phyloP scores from a whole-genome alignment of 2,329 filamentous ascomycete species.

The Neoarthrinium moseri region DNA sequence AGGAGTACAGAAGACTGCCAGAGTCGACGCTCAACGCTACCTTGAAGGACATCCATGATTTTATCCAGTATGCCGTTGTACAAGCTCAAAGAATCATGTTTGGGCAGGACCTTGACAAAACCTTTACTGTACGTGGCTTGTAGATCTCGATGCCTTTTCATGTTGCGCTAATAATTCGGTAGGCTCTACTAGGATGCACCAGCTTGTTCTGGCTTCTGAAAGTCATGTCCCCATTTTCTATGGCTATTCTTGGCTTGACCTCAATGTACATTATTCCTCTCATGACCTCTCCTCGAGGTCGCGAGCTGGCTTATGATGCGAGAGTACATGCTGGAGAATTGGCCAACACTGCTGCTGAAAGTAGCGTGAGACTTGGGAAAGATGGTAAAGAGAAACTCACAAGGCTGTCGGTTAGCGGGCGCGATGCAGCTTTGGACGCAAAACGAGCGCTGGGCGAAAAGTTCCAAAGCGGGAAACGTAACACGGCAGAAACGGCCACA shows the following conservation, averaged over 20 bases:
- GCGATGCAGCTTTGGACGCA: neutral
- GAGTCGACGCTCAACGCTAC: slow-evolving; percentile 6
- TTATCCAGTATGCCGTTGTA: slow-evolving; percentile 5
- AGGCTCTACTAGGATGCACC: neutral
- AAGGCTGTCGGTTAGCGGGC: neutral
- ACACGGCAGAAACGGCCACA: neutral
- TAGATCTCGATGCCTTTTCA: neutral
- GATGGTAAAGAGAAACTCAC: neutral
- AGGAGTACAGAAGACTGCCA: neutral
- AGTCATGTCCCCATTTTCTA: neutral
- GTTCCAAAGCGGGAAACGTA: neutral
- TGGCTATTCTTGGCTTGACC: neutral
- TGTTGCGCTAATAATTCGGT: neutral
- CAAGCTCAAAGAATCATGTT: slow-evolving; percentile 5
- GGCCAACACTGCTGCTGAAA: slow-evolving; percentile 1
- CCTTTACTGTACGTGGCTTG: slow-evolving; percentile 2
- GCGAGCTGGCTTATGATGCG: neutral
- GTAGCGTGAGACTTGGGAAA: neutral
- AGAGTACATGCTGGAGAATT: neutral
- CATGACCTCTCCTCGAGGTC: neutral
- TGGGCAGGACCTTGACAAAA: slow-evolving; percentile 1
- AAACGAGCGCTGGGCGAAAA: neutral
- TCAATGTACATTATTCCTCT: slow-evolving; percentile 1
- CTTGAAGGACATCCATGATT: slow-evolving; percentile 2
- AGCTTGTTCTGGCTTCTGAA: slow-evolving; percentile 2